Evolutionary conservation across 2,329 filamentous ascomycete species (phyloP).

Genomic region (Raffaelea albimanens): DNA sequence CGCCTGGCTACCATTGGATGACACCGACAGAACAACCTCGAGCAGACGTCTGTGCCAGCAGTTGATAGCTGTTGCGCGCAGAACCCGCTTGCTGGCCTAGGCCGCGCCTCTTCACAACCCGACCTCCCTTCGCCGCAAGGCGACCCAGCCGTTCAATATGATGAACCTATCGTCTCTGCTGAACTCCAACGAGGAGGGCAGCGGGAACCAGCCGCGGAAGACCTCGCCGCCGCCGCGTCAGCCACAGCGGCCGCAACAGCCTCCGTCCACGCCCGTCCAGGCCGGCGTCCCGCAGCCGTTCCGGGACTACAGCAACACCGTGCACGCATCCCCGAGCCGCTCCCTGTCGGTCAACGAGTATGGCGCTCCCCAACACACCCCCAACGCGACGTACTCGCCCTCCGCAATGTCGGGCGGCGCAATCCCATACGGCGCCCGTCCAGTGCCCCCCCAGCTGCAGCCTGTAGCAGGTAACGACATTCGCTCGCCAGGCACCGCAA

Average conservation of each 20-base stretch:
- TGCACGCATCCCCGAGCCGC: conserved; percentile 39
- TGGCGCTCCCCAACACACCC: conserved; percentile 17
- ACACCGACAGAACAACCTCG: no score
- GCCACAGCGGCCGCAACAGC: conserved; percentile 17
- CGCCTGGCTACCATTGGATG: no score
- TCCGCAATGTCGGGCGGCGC: conserved; percentile 23
- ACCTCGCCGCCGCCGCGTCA: conserved; percentile 16
- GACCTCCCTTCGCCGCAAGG: no score
- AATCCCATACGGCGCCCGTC: conserved; percentile 31
- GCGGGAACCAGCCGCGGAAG: conserved; percentile 21
- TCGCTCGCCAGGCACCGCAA: conserved; percentile 38
- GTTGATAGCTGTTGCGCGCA: no score
- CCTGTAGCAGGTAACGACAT: conserved; percentile 34
- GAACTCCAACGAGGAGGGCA: conserved; percentile 38
- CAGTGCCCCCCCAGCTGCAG: conserved; percentile 36
- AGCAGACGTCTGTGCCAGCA: no score
- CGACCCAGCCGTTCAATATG: conserved; percentile 20
- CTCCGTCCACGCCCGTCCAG: conserved; percentile 28
- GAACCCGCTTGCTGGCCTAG: no score
- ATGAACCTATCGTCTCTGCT: conserved; percentile 47
- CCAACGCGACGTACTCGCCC: conserved; percentile 25
- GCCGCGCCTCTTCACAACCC: background rate
- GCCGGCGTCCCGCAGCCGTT: conserved; percentile 35
- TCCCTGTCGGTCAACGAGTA: conserved; percentile 35
- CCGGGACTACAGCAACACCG: conserved; percentile 38